These are phyloP conservation scores for Aspergillus ostianus DNA, from an alignment of 495 filamentous ascomycete species.

Conservation along the genomic window DNA sequence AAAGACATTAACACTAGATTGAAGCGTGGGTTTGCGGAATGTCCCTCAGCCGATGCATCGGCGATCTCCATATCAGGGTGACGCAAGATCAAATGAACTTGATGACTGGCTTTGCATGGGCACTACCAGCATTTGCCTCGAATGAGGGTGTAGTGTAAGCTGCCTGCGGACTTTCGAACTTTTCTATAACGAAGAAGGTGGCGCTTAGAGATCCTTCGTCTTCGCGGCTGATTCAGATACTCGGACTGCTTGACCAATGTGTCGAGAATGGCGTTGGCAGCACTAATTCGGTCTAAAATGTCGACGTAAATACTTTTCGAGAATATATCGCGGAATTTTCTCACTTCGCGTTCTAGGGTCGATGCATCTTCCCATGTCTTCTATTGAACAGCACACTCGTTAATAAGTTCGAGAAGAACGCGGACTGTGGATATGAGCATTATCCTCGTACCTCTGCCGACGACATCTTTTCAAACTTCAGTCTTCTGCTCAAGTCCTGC, in stretches of 20 bases:
- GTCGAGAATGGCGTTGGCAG: conserved; percentile 20
- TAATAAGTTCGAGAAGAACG: too few species aligned
- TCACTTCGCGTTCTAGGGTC: conserved; percentile 9
- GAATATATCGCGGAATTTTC: conserved; percentile 22
- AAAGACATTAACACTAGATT: too few species aligned
- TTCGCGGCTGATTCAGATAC: background rate
- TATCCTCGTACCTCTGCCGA: too few species aligned
- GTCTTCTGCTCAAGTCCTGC: too few species aligned
- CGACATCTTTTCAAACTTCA: too few species aligned
- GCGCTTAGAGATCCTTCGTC: background rate
- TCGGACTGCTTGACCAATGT: conserved; percentile 16
- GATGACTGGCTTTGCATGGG: conserved; percentile 20
- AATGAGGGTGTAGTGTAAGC: conserved; percentile 17
- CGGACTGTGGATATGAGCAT: too few species aligned
- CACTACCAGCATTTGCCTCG: conserved; percentile 23
- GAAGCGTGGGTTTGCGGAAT: too few species aligned
- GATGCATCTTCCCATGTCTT: too few species aligned
- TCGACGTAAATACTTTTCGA: conserved; percentile 24
- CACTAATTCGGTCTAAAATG: conserved; percentile 19
- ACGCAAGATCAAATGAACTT: conserved; percentile 10
- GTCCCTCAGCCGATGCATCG: too few species aligned
- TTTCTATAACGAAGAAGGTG: conserved; percentile 4
- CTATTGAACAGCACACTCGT: too few species aligned
- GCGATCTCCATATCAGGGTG: too few species aligned
- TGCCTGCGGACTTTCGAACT: conserved; percentile 16